Evolutionary conservation across 2,329 filamentous ascomycete species (phyloP), one percentile per base, ranked within the genome.

Genomic region (Penicillium freii): DNA sequence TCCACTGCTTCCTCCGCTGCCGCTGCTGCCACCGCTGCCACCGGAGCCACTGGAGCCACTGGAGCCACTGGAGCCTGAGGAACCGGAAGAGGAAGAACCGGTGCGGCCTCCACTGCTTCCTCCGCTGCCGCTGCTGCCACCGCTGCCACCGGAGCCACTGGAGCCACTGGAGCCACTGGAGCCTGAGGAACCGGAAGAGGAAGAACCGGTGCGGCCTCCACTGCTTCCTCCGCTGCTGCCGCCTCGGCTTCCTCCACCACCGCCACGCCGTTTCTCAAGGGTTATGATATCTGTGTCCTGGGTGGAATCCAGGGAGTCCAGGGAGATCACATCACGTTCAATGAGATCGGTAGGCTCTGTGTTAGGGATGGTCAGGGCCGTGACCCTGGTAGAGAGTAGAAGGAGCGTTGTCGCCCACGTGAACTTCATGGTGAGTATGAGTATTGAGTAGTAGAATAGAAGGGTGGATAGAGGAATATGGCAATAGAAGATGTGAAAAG

Each of bases 231-330:
- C 64, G 33, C 70, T 56, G 25, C 69, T 66, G 31, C 71, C 61
- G 7, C 66, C 53, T 7, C 77, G 72, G 15, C 77, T 71, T 23
- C 75, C 70, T 29, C 78, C 74, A n/a, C 79, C 76, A 6, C 79
- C 76, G 25, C 80, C 80, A 66, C 78, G 80, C 54, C 81, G 76
- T 65, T 82, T 83, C 55, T 77, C 74, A 29, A 81, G 63, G 29
- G 71, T 68, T 6, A 62, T 42, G 6, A 60, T 43, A 34, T 70
- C 61, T 10, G 57, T 47, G 2, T 61, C 52, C 23, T 49, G 33
- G n/a, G 40, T 52, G 39, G 54, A 49, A 36, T 52, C 55, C 19
- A 40, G 6, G 21, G 50, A n/a, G 13, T 54, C 43, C 19, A 38
- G 23, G 8, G 5, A 11, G n/a, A 29, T 19, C 4, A 52, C 51